phyloP scores from a whole-genome alignment of 2,329 filamentous ascomycete genomes.

The Mollisiaceae sp. region DNA sequence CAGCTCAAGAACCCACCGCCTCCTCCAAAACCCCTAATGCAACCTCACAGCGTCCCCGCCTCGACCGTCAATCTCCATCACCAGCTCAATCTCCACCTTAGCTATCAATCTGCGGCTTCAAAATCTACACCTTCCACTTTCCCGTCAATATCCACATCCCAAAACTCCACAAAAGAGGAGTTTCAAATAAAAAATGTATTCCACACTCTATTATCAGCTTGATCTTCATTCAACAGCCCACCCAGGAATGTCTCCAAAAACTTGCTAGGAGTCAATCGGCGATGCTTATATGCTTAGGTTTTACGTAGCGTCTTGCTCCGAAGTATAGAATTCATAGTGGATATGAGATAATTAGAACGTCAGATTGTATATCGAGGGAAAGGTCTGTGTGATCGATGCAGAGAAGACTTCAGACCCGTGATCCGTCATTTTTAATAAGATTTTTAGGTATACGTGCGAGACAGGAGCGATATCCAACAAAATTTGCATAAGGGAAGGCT shows the following conservation, averaged over 20 bases:
- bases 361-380: background rate
- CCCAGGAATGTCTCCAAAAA: conserved; percentile 1
- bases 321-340: background rate
- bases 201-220: background rate
- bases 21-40: conserved; percentile 60
- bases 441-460: too few species aligned
- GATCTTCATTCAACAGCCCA: background rate
- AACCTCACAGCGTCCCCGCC: conserved; percentile 56
- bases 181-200: background rate
- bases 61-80: conserved; percentile 50
- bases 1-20: conserved; percentile 46
- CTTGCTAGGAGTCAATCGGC: background rate
- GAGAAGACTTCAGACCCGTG: background rate
- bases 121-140: conserved; percentile 47
- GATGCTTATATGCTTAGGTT: background rate
- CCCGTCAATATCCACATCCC: conserved; percentile 50
- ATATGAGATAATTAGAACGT: background rate
- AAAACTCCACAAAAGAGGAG: conserved; percentile 51
- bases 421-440: background rate
- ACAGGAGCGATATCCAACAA: too few species aligned
- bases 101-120: conserved; percentile 53
- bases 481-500: too few species aligned
- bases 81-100: too few species aligned
- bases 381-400: background rate
- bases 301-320: background rate